Conservation (phyloP, 2,329 filamentous ascomycete species). For the Talaromyces sp. region DNA sequence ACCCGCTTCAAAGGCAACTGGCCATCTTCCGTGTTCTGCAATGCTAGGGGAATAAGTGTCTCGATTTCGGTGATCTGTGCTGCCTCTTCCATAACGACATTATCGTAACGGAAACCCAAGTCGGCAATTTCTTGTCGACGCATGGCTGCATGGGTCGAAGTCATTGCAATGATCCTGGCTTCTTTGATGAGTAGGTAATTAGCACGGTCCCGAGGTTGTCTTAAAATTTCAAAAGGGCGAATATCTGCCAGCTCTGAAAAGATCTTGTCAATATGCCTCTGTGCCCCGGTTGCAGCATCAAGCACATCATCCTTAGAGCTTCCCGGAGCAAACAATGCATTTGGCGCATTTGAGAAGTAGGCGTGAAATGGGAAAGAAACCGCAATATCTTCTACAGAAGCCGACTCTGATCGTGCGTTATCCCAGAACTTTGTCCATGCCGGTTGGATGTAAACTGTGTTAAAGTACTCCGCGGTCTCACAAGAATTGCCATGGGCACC, state of each 20-base stretch:
- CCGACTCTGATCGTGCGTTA: constrained; percentile 56
- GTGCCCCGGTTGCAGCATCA: constrained; percentile 79
- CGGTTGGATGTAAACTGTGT: constrained; percentile 84
- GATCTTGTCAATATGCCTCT: constrained; percentile 82
- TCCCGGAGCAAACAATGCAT: constrained; percentile 73
- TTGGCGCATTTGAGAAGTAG: constrained; percentile 85
- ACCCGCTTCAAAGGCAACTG: constrained; percentile 78
- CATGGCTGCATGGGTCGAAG: constrained; percentile 95
- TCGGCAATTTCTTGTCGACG: constrained; percentile 83
- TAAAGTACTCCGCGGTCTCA: constrained; percentile 96
- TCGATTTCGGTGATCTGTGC: constrained; percentile 98
- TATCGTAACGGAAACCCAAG: constrained; percentile 96
- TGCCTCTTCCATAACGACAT: constrained; percentile 97
- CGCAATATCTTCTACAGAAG: constrained; percentile 62
- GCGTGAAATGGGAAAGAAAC: constrained; percentile 79
- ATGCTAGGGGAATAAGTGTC: constrained; percentile 89
- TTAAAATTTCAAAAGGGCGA: constrained; percentile 89
- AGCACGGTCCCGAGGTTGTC: constrained; percentile 84
- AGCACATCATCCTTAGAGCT: constrained; percentile 65
- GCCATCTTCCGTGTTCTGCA: constrained; percentile 76
- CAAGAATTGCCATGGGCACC: constrained; percentile 95
- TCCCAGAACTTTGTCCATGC: constrained; percentile 85
- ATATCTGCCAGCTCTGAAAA: constrained; percentile 92
- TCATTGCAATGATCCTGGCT: constrained; percentile 98
- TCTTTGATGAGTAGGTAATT: constrained; percentile 95